phyloP scores from a whole-genome alignment of 225 moss, liverwort and hornwort genomes.

The Physcomitrellopsis africana region DNA sequence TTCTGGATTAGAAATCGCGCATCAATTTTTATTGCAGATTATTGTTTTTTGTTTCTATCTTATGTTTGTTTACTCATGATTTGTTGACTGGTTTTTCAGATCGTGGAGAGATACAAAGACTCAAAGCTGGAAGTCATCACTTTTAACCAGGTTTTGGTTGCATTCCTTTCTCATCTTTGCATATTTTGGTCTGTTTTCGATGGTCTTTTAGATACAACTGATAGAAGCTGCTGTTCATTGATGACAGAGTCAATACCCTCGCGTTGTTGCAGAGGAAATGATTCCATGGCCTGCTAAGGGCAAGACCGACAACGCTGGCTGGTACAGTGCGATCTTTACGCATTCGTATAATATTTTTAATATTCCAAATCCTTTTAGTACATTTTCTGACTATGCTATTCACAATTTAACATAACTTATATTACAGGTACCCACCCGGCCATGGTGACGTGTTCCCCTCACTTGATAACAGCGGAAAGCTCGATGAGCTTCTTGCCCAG shows the following conservation, averaged over 20 bases:
- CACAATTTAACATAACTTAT: neutral
- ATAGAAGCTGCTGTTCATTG: conserved; percentile 7
- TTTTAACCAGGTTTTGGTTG: conserved; percentile 79
- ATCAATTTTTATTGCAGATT: no score
- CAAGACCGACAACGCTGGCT: conserved; percentile 76
- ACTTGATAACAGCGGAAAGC: conserved; percentile 63
- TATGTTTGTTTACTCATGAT: no score
- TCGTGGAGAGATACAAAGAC: conserved; percentile 77
- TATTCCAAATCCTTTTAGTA: no score
- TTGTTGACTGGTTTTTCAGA: conserved; percentile 43
- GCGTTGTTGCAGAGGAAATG: conserved; percentile 76
- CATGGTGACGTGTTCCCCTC: conserved; percentile 75
- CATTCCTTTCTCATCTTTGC: neutral
- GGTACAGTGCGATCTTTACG: conserved; percentile 33
- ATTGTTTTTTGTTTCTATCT: no score
- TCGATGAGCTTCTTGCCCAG: conserved; percentile 64
- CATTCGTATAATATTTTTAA: neutral
- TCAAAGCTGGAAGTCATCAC: conserved; percentile 85
- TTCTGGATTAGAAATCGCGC: no score
- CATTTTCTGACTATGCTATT: neutral
- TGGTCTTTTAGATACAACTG: neutral
- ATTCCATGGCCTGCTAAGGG: conserved; percentile 90
- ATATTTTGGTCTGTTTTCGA: neutral
- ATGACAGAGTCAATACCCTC: conserved; percentile 92
- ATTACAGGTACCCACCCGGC: conserved; percentile 71